These are phyloP conservation scores for Didymosphaeria variabile DNA, from an alignment of 2,329 filamentous ascomycete species.

Conservation along the genomic window DNA sequence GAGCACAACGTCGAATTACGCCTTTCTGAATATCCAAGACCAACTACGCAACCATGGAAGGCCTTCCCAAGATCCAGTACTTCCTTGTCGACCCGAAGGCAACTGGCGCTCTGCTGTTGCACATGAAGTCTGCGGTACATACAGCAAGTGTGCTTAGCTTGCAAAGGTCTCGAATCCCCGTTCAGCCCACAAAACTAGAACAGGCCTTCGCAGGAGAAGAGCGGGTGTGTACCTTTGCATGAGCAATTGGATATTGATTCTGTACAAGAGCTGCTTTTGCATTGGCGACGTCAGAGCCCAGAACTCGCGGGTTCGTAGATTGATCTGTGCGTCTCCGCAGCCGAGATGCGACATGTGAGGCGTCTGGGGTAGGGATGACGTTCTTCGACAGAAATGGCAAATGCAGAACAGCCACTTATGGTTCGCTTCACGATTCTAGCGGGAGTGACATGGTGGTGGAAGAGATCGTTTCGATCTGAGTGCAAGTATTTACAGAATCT, in stretches of 20 bases:
- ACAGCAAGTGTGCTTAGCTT: neutral
- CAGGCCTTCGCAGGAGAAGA: neutral
- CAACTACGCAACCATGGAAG: neutral
- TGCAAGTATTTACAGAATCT: conserved; percentile 21
- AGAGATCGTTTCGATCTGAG: neutral
- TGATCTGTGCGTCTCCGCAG: conserved; percentile 15
- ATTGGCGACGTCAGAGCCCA: conserved; percentile 7
- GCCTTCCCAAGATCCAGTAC: neutral
- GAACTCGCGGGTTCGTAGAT: neutral
- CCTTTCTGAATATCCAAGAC: neutral
- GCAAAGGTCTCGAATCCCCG: neutral
- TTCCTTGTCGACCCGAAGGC: neutral
- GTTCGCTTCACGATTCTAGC: neutral
- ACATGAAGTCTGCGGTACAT: neutral
- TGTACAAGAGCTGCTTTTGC: neutral
- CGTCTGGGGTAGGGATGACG: conserved; percentile 14
- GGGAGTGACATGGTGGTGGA: neutral
- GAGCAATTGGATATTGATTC: neutral
- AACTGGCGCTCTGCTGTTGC: neutral
- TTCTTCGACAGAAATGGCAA: neutral
- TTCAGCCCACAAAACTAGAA: neutral
- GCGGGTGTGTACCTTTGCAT: neutral
- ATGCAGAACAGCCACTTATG: neutral
- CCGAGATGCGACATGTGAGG: neutral
- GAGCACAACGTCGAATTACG: neutral